Evolutionary conservation across 139 green algal genomes (phyloP), one percentile per base, ranked within the genome.

Genomic region (Diplosphaera chodatii): DNA sequence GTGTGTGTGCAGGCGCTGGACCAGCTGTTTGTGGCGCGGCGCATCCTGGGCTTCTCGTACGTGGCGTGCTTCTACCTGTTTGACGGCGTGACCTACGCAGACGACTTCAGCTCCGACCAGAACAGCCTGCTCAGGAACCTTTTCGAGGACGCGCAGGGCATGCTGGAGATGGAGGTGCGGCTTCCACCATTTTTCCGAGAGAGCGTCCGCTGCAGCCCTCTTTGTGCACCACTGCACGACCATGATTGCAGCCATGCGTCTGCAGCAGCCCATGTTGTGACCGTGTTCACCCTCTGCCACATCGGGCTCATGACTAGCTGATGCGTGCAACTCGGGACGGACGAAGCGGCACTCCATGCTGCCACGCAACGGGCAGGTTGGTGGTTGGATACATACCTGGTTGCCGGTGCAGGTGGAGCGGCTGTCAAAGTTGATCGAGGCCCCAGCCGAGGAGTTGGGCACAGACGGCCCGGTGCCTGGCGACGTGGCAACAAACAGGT

Each of bases 51-150:
- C 30, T 92, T 89, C 77, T 89, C 69, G 70, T 97, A 96, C 71
- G 85, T 82, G 21, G 94, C 94, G 76, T 91, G 90, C 20, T 97
- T 86, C 83, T 96, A 91, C 76, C 89, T 96, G 79, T 97, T 96
- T 82, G 91, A 88, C 40, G 78, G 81, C 48, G 75, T 80, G 31
- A 83, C 89, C 74, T 96, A 91, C 71, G 41, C 64, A 40, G 84
- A 89, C 4, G 88, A 94, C 67, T 88, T 96, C 73, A 83, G 64
- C 0, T 64, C 79, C 2, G 75, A 85, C 59, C 72, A 90, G 72
- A 93, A 91, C 76, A 72, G 68, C 33, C 78, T 90, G 73, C 93
- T 95, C 69, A 85, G 94, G 80, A 77, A 88, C 56, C 82, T 97
- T 62, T 97, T 97, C 81, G 91, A 97, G 82, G 90, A 97, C 78